Conservation (phyloP, 306 rosid species). For the Quercus agrifolia region DNA sequence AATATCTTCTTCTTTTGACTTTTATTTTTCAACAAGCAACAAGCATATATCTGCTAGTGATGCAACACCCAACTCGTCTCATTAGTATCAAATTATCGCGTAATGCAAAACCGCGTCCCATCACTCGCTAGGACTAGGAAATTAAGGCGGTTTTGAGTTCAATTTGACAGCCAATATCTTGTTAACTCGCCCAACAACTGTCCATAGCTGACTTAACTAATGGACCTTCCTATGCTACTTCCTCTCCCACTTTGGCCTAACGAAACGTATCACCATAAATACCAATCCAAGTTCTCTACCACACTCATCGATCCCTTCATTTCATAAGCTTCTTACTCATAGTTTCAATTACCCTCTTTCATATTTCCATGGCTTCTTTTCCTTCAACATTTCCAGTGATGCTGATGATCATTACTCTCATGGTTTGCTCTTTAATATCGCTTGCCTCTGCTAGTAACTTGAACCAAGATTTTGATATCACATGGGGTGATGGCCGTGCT, state of each 20-base stretch:
- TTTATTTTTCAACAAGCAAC: too few relatives aligned
- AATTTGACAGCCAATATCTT: background rate
- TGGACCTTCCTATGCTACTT: background rate
- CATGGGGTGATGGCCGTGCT: conserved; percentile 71
- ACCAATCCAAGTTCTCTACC: background rate
- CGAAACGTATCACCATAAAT: background rate
- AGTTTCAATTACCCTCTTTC: too few relatives aligned
- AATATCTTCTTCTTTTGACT: too few relatives aligned
- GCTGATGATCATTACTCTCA: conserved; percentile 7
- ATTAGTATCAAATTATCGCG: too few relatives aligned
- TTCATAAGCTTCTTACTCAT: background rate
- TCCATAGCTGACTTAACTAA: background rate
- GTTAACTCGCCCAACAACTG: background rate
- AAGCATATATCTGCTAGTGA: too few relatives aligned
- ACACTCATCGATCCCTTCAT: background rate
- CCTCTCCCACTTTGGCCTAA: background rate
- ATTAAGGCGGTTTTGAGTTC: background rate
- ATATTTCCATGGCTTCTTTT: background rate
- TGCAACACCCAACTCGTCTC: too few relatives aligned
- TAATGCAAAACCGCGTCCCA: conserved; percentile 12
- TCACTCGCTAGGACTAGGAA: background rate
- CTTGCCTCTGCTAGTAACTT: conserved; percentile 36
- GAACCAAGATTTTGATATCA: conserved; percentile 47
- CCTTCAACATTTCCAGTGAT: background rate
- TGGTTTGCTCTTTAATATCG: conserved; percentile 18